Base-by-base conservation (phyloP, 768 basidiomycete genomes). In the Botryobasidium botryosum region DNA sequence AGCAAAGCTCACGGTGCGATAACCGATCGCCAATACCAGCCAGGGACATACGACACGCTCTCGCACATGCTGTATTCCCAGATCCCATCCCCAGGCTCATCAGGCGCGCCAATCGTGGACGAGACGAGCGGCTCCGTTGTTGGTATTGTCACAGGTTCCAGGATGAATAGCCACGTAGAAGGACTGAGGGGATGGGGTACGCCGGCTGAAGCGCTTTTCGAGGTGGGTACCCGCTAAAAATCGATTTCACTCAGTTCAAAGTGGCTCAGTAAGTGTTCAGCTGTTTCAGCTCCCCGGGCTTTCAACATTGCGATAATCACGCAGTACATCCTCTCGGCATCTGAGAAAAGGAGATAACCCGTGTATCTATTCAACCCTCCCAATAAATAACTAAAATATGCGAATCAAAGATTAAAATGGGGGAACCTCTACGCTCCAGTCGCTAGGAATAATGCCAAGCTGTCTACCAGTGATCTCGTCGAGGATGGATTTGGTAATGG, bases 391-490 rank as follows among this genome's bases (percentile, higher is more conserved):
- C n/a, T n/a, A n/a, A n/a, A n/a, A n/a, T n/a, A n/a, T n/a, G n/a
- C n/a, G n/a, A n/a, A n/a, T n/a, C n/a, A n/a, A n/a, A n/a, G n/a
- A n/a, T n/a, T n/a, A 42, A 23, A 23, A 8, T 10, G 45, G 41
- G 17, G 48, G 35, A 8, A 50, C 49, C 4, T 25, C 35, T 21
- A 81, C 75, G 56, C 75, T 81, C 87, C 87, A 92, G 24, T 79
- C 74, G 57, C 81, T 82, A 35, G 71, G 64, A 45, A 87, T 76
- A 50, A 63, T 61, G 3, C 87, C 87, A 49, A 75, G 77, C 62
- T 92, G 87, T 44, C 84, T 75, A 3, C 65, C 70, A 6, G 64
- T 61, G 2, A 77, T 66, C 48, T 69, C 61, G 39, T 63, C 63
- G 58, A 72, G 65, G 26, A 76, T 59, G 5, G 74, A 74, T 12